phyloP scores from a whole-genome alignment of 768 basidiomycete genomes.

The Pulveroboletus frians region DNA sequence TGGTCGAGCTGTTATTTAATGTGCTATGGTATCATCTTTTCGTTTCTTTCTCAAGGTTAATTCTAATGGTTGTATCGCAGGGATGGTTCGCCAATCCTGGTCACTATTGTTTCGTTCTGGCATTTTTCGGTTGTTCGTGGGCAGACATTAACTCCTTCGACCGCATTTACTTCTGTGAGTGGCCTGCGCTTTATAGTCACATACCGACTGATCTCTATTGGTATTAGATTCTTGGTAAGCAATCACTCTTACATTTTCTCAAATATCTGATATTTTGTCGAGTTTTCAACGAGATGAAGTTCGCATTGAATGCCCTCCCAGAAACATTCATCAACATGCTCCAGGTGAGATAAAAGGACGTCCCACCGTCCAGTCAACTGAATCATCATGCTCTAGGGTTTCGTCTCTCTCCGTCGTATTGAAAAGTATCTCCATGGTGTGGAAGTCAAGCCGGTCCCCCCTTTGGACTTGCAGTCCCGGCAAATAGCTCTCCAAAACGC shows the following conservation, averaged over 20 bases:
- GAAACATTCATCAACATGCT: constrained; percentile 89
- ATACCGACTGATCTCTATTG: not conserved
- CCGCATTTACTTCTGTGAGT: constrained; percentile 70
- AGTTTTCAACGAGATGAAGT: constrained; percentile 88
- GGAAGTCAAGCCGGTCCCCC: constrained; percentile 64
- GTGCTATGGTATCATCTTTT: constrained; percentile 43
- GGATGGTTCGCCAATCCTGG: constrained; percentile 49
- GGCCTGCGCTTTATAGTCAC: constrained; percentile 8
- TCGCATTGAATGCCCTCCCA: constrained; percentile 80
- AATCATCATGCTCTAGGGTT: constrained; percentile 34
- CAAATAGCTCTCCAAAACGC: constrained; percentile 76
- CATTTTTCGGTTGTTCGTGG: constrained; percentile 69
- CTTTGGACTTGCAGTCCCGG: constrained; percentile 50
- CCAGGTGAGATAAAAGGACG: constrained; percentile 43
- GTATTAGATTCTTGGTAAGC: constrained; percentile 39
- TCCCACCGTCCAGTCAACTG: not conserved
- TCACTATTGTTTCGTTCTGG: constrained; percentile 60
- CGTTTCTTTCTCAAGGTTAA: not conserved
- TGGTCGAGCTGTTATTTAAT: constrained; percentile 67
- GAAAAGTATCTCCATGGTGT: constrained; percentile 79
- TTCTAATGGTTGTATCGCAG: constrained; percentile 17
- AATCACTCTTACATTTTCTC: not conserved
- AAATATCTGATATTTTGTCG: constrained; percentile 6
- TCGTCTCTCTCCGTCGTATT: constrained; percentile 84
- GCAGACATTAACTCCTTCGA: constrained; percentile 70